Conservation (phyloP, 2,329 filamentous ascomycete species). For the Venturia asperata region DNA sequence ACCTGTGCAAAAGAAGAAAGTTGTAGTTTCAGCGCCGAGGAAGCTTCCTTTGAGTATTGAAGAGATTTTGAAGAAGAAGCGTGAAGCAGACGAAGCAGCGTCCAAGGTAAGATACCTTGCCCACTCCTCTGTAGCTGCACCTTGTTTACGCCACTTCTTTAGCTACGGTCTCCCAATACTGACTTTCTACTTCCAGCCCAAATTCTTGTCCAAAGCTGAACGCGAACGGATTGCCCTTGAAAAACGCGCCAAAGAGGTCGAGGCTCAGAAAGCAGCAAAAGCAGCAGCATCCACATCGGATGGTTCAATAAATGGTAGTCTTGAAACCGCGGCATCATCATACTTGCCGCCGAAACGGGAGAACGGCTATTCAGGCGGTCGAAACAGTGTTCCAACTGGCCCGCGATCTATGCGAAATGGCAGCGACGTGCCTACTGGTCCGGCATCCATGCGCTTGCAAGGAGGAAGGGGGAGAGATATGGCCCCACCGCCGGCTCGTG, state of each 20-base stretch:
- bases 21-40: conserved; percentile 27
- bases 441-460: conserved; percentile 42
- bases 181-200: conserved; percentile 48
- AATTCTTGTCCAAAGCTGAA: conserved; percentile 77
- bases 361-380: conserved; percentile 11
- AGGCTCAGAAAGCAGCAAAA: conserved; percentile 48
- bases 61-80: conserved; percentile 77
- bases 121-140: conserved; percentile 14
- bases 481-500: conserved; percentile 43
- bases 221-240: conserved; percentile 74
- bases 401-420: conserved; percentile 58
- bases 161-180: conserved; percentile 22
- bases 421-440: conserved; percentile 42
- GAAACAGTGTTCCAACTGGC: conserved; percentile 55
- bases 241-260: conserved; percentile 65
- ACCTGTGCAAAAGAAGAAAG: conserved; percentile 17
- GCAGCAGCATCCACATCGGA: conserved; percentile 17
- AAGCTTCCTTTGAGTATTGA: conserved; percentile 68
- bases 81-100: conserved; percentile 73
- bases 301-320: conserved; percentile 17
- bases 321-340: conserved; percentile 5
- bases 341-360: neutral
- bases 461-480: conserved; percentile 39
- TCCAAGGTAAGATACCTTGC: conserved; percentile 52
- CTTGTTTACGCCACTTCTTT: conserved; percentile 25